These are phyloP conservation scores for Phytopythium litorale DNA, from an alignment of 352 stramenopile species.

Conservation along the genomic window DNA sequence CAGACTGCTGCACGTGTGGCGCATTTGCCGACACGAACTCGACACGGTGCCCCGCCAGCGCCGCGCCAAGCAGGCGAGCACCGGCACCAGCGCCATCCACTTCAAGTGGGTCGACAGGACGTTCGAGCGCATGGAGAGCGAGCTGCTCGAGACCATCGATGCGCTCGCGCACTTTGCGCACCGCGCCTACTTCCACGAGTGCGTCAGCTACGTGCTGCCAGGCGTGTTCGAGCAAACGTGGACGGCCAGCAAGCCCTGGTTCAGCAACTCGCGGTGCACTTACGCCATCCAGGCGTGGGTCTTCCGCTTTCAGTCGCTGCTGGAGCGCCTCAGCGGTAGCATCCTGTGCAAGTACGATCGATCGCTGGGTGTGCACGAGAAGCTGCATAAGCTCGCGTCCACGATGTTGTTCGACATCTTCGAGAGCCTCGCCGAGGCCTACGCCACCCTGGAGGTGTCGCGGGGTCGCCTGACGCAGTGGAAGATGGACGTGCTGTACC, in stretches of 20 bases:
- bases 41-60: conserved; percentile 38
- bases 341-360: conserved; percentile 47
- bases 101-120: conserved; percentile 60
- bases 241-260: conserved; percentile 51
- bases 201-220: conserved; percentile 32
- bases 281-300: conserved; percentile 57
- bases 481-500: conserved; percentile 74
- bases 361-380: conserved; percentile 57
- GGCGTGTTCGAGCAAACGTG: conserved; percentile 60
- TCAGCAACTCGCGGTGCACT: conserved; percentile 51
- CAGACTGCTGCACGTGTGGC: conserved; percentile 60
- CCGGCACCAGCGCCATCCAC: conserved; percentile 33
- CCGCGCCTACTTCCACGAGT: conserved; percentile 59
- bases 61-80: conserved; percentile 13
- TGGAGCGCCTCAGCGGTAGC: conserved; percentile 36
- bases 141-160: conserved; percentile 47
- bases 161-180: conserved; percentile 51
- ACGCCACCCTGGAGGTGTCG: conserved; percentile 45
- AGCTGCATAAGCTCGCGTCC: conserved; percentile 45
- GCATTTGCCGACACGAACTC: conserved; percentile 55
- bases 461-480: conserved; percentile 42
- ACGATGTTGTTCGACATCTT: conserved; percentile 52
- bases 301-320: conserved; percentile 38
- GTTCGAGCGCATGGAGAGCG: conserved; percentile 54
- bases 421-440: conserved; percentile 35